A percentile compares a stretch with the other conserved stretches of the same genome.
Evolutionary conservation across 148 eudicot genomes (phyloP).

Genomic region (Chenopodium formosanum): DNA sequence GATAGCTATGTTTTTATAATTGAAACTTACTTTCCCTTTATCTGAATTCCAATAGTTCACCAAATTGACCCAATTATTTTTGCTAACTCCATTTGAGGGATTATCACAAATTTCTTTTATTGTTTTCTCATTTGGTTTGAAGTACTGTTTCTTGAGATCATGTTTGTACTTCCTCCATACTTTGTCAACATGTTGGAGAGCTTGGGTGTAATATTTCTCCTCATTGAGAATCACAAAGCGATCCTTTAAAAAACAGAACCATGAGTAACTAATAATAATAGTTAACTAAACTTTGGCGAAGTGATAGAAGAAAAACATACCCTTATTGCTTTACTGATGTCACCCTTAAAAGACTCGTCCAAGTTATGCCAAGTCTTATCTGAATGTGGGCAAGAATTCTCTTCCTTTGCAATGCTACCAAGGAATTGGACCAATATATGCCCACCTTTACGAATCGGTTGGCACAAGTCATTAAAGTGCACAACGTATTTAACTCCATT

Average conservation of each 20-base stretch:
- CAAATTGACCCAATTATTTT: not conserved
- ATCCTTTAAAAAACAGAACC: not conserved
- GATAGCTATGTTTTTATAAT: not conserved
- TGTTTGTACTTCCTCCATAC: not conserved
- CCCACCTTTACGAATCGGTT: no score
- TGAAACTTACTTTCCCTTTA: not conserved
- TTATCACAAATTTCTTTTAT: not conserved
- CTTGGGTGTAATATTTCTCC: not conserved
- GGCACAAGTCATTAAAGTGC: no score
- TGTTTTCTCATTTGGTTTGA: not conserved
- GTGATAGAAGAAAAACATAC: no score
- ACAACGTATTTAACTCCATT: no score
- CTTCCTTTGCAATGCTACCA: no score
- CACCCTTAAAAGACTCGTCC: no score
- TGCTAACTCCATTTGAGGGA: not conserved
- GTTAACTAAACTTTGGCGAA: no score
- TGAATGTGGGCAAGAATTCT: no score
- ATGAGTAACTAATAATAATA: no score
- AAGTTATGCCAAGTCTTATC: no score
- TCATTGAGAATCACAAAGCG: not conserved
- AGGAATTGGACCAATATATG: no score
- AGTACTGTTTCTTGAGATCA: not conserved
- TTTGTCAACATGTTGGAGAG: not conserved
- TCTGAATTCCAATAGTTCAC: not conserved
- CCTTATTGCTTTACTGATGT: no score